phyloP scores from a whole-genome alignment of 768 basidiomycete species.

The Cystofilobasidium ferigula region DNA sequence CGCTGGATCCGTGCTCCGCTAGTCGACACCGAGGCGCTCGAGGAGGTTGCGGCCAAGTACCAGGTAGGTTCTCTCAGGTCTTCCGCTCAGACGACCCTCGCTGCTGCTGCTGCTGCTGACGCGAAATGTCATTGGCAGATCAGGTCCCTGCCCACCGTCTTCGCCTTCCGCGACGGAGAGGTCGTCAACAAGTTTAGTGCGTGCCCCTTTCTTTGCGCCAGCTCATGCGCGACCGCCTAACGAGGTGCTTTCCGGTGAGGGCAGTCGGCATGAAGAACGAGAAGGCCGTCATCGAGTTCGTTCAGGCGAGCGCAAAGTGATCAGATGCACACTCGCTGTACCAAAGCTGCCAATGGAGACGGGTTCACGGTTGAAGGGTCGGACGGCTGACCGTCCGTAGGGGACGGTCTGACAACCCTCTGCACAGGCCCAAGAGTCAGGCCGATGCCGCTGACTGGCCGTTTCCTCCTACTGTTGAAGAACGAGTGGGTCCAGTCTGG shows the following conservation, averaged over 20 bases:
- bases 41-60: constrained; percentile 33
- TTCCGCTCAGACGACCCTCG: not conserved
- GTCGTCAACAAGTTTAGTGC: constrained; percentile 34
- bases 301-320: not conserved
- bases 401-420: too few species aligned
- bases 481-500: too few species aligned
- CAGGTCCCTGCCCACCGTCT: constrained; percentile 33
- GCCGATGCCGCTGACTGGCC: too few species aligned
- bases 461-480: too few species aligned
- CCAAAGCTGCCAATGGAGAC: too few species aligned
- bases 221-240: too few species aligned
- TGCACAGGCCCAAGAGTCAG: too few species aligned
- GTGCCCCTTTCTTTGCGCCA: constrained; percentile 4
- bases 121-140: constrained; percentile 24
- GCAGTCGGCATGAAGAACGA: not conserved
- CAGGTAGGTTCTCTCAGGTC: constrained; percentile 28
- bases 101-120: not conserved
- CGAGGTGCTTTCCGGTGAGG: not conserved
- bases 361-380: too few species aligned
- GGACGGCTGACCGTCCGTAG: too few species aligned
- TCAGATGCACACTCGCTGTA: too few species aligned
- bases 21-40: constrained; percentile 32
- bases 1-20: constrained; percentile 27
- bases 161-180: constrained; percentile 35
- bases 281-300: not conserved